phyloP scores from a whole-genome alignment of 768 basidiomycete species.

The Agrocybe pediades region DNA sequence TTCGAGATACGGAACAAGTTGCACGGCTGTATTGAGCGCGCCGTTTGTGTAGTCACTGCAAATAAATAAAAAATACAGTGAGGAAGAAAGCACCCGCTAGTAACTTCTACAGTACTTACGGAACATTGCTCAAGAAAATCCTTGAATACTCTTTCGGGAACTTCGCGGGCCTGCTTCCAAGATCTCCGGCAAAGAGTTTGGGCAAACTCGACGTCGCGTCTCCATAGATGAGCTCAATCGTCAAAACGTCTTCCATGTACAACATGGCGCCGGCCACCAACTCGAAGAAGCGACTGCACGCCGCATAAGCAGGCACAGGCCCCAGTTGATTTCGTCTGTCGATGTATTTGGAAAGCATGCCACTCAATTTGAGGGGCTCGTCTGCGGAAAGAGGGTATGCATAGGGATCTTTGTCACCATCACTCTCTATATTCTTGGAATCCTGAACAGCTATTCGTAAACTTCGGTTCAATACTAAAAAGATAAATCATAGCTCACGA shows the following conservation, averaged over 20 bases:
- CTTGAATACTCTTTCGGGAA: slow-evolving; percentile 17
- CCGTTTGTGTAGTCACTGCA: slow-evolving; percentile 20
- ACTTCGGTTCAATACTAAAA: background rate
- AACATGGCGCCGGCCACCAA: slow-evolving; percentile 11
- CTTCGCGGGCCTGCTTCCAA: slow-evolving; percentile 10
- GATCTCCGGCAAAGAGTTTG: slow-evolving; percentile 15
- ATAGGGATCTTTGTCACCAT: background rate
- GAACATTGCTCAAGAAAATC: slow-evolving; percentile 22
- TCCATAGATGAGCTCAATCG: slow-evolving; percentile 11
- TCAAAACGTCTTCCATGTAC: slow-evolving; percentile 4
- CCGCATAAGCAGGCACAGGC: slow-evolving; percentile 8
- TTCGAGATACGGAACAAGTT: slow-evolving; percentile 17
- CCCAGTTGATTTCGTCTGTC: background rate
- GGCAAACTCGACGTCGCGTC: slow-evolving; percentile 14
- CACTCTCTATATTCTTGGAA: slow-evolving; percentile 10
- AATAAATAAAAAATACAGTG: background rate
- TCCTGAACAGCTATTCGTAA: slow-evolving; percentile 10
- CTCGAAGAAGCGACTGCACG: slow-evolving; percentile 15
- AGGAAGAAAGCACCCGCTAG: background rate
- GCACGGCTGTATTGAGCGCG: slow-evolving; percentile 15
- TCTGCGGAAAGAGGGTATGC: slow-evolving; percentile 13
- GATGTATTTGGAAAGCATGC: slow-evolving; percentile 7
- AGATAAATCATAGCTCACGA: slow-evolving; percentile 9
- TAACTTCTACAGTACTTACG: slow-evolving; percentile 11
- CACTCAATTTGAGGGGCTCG: slow-evolving; percentile 13